Percentiles rank a stretch among this genome's conserved stretches.
These are phyloP conservation scores for Quercus agrifolia DNA, from an alignment of 306 rosid species.

Conservation along the genomic window DNA sequence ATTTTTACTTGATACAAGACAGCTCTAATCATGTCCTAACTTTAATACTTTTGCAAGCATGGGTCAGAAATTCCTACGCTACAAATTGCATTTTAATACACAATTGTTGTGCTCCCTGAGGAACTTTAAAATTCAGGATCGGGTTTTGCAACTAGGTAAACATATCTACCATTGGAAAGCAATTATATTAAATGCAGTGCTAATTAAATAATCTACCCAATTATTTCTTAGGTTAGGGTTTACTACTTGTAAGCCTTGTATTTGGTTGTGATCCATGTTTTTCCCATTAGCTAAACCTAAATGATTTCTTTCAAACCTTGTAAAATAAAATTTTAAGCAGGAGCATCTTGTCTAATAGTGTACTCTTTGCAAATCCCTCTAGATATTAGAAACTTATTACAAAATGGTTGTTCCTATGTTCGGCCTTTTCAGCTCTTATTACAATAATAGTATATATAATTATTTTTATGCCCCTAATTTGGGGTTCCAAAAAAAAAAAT, in stretches of 20 bases:
- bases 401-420: too few species aligned
- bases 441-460: too few species aligned
- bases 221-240: background rate
- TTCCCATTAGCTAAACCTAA: background rate
- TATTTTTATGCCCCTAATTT: too few species aligned
- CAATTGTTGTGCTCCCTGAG: slow-evolving; percentile 80
- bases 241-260: background rate
- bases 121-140: slow-evolving; percentile 54
- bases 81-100: slow-evolving; percentile 89
- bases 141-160: slow-evolving; percentile 63
- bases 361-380: background rate
- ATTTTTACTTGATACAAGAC: slow-evolving; percentile 8
- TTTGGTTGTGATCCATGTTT: background rate
- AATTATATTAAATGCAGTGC: background rate
- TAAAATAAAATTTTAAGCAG: background rate
- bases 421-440: too few species aligned
- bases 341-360: background rate
- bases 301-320: background rate
- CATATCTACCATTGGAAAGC: slow-evolving; percentile 3
- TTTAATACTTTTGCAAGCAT: slow-evolving; percentile 42
- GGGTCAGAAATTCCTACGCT: slow-evolving; percentile 68
- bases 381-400: too few species aligned
- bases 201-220: slow-evolving; percentile 13
- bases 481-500: too few species aligned
- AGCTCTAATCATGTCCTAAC: slow-evolving; percentile 16